Evolutionary conservation across 2,329 filamentous ascomycete species (phyloP), one percentile per base, ranked within the genome.

Genomic region (Nectriaceae sp.): DNA sequence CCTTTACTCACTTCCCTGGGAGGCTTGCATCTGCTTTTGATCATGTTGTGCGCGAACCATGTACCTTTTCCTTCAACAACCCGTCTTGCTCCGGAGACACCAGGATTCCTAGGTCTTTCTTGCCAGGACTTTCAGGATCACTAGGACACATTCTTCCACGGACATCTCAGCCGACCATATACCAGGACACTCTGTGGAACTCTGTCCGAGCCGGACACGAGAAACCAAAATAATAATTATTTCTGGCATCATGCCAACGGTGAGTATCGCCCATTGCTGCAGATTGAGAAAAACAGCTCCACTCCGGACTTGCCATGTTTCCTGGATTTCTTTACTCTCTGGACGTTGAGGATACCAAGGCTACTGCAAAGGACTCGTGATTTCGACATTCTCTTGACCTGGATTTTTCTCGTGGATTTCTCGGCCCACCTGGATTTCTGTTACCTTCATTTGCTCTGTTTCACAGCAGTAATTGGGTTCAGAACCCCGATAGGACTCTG

Each of bases 1-100:
- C 68, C 68, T 74, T 73, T 67, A 59, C 62, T 67, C 66, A 59
- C 61, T 68, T 67, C 65, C 72, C 70, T 70, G 74, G 72, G 69
- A 70, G 61, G 55, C 64, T 64, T 68, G 65, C 65, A 60, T 73
- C 63, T 69, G 60, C 46, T 68, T 64, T 49, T 24, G 4, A 37
- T 60, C 52, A 55, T 65, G 61, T 67, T 52, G 49, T 46, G 50
- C 56, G 46, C 56, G 56, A 56, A 46, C 62, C 57, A 52, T 70
- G 67, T 70, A 59, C 43, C 52, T 59, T 64, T 59, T 49, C 57
- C 58, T 53, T 49, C 53, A 40, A 47, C 48, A 35, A 52, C 57
- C 54, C 57, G 61, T 49, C 31, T 38, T 44, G 33, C 38, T 44
- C 41, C 45, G 43, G 43, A 55, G 46, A 53, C 29, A 18, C 29